These are phyloP conservation scores for Sesbania bispinosa DNA, from an alignment of 306 rosid genomes.

Conservation along the genomic window DNA sequence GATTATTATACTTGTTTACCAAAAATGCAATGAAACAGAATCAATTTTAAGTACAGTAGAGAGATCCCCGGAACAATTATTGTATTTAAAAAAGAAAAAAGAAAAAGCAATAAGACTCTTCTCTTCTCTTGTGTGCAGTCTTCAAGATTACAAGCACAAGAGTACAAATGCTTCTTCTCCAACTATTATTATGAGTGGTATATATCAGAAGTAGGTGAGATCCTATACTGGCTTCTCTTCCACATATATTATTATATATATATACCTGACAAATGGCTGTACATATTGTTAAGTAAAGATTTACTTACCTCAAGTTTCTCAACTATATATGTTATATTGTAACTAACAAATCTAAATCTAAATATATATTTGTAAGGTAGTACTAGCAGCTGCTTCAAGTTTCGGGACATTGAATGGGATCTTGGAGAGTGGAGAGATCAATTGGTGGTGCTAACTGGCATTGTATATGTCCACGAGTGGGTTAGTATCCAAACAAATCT, in stretches of 20 bases:
- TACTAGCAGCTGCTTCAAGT: slow-evolving; percentile 52
- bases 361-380: slow-evolving; percentile 4
- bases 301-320: not conserved
- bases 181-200: slow-evolving; percentile 14
- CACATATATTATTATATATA: slow-evolving; percentile 29
- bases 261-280: not conserved
- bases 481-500: slow-evolving; percentile 41
- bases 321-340: slow-evolving; percentile 20
- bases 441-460: slow-evolving; percentile 21
- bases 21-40: not conserved
- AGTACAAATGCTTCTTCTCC: not conserved
- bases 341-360: slow-evolving; percentile 37
- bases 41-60: not conserved
- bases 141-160: not conserved
- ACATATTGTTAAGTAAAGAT: slow-evolving; percentile 11
- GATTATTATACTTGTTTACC: not conserved
- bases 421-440: slow-evolving; percentile 17
- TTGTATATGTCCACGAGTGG: slow-evolving; percentile 38
- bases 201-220: slow-evolving; percentile 29
- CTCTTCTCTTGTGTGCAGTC: not conserved
- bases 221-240: not conserved
- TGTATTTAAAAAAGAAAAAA: not conserved
- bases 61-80: not conserved
- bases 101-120: not conserved
- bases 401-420: slow-evolving; percentile 42